Evolutionary conservation across 2,329 filamentous ascomycete genomes (phyloP), one percentile per base, ranked within the genome.

Genomic region (Aspergillus texensis): DNA sequence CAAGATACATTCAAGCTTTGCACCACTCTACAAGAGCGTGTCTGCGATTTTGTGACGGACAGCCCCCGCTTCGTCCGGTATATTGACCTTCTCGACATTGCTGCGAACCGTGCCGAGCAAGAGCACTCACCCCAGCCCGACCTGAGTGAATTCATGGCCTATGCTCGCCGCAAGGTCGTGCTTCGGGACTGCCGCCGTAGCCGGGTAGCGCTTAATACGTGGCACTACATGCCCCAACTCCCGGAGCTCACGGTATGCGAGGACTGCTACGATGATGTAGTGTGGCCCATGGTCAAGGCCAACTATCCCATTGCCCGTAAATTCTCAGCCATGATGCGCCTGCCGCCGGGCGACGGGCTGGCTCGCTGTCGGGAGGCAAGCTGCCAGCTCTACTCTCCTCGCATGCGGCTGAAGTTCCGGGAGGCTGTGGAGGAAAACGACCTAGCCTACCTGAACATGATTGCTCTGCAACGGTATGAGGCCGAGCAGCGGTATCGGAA

Each of bases 161-260:
- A 90, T 56, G 83, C 92, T 6, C 82, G 85, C 54, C 85, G 86
- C 39, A 81, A 90, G 62, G 83, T 83, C 24, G 77, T 80, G 5
- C 77, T 87, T 32, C 82, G 85, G 3, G 87, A 92, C 72, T 96
- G 92, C 73, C 81, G 82, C 24, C 84, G 87, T 39, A 88, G 91
- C 72, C 85, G 83, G n/a, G 82, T 87, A 5, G 78, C 90, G 2
- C 76, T 82, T n/a, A 84, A 87, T 60, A 85, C 83, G 14, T 97
- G 94, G 94, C 89, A 96, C 75, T 88, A 86, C 61, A 92, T 96
- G 75, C 87, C 91, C 0, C 83, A 86, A 16, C 80, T 96, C 0
- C 91, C 91, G 0, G 86, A 93, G 55, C 88, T 97, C 71, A 93
- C 91, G 0, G 89, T 96, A 4, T 98, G 94, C 77, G 88, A 91